Evolutionary conservation across 257 asterid species (phyloP), one percentile per base, ranked within the genome.

Genomic region (Coffea eugenioides): DNA sequence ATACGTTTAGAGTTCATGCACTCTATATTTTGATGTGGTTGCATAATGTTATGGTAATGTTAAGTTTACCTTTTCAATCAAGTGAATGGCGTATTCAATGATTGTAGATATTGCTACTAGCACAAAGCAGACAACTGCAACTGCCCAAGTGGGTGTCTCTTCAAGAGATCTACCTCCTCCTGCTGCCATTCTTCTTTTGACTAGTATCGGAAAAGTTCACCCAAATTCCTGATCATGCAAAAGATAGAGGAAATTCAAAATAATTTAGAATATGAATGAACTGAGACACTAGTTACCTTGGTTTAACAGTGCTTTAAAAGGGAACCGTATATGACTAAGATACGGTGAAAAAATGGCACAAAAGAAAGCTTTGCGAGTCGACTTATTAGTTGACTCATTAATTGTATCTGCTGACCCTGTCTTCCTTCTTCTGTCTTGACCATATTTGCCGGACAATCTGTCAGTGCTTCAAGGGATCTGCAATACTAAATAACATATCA

Each of bases 131-230:
- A 88, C 92, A 62, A 81, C 87, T 41, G 94, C 92, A 69, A 88
- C 92, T 4, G 92, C 94, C 94, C 94, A 88, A 1, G 94, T 88
- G 45, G 93, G 91, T 6, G 93, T 90, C 57, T 85, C 87, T 79
- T 90, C 88, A 8, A 90, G 82, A 34, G 91, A 71, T 27, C 84
- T 85, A 39, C 88, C 87, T 13, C 83, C 87, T 23, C 23, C 74
- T 70, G 56, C 89, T 36, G 88, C 91, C 89, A 86, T 86, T 49
- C 36, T 57, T 72, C 79, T 16, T 31, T 64, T 8, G 18, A 13
- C 25, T 3, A 62, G 9, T 31, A 34, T 74, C 9, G 10, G 36
- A 39, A 15, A 6, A 15, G 46, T 23, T 46, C 25, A 27, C 46
- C 20, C 3, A 73, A 34, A 73, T 14, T 64, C 15, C 11, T 64